Conservation (phyloP, 306 rosid species). For the Prunus kanzakura region DNA sequence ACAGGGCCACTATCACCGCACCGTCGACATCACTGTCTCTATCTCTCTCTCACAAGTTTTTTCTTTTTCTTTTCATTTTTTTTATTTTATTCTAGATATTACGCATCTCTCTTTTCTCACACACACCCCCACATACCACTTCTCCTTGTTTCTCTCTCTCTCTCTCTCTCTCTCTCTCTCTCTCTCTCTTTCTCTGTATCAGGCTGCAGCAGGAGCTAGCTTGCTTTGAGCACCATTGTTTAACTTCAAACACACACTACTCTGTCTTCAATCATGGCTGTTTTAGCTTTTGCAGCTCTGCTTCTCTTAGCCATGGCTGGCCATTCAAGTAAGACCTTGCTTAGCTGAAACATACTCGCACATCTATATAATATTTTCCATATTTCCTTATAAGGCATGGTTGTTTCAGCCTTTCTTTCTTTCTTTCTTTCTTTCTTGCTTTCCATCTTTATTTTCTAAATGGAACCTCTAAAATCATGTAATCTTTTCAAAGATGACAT, state of each 20-base stretch:
- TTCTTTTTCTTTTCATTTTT: background rate
- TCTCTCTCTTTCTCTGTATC: constrained; percentile 14
- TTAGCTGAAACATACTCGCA: background rate
- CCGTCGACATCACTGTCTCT: background rate
- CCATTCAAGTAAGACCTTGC: constrained; percentile 56
- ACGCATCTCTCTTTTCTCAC: background rate
- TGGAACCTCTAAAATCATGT: background rate
- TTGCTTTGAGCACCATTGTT: constrained; percentile 4
- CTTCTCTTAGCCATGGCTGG: constrained; percentile 59
- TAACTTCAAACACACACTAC: background rate
- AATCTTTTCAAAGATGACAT: background rate
- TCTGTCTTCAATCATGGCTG: constrained; percentile 46
- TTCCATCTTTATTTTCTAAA: background rate
- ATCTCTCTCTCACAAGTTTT: background rate
- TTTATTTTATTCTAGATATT: background rate
- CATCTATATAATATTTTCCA: background rate
- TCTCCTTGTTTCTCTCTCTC: background rate
- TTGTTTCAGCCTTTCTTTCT: background rate
- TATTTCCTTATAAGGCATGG: background rate
- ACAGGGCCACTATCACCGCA: background rate
- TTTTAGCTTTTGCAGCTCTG: constrained; percentile 36
- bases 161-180: background rate
- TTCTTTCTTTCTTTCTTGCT: background rate
- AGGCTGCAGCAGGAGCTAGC: constrained; percentile 7
- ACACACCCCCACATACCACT: background rate